Evolutionary conservation across 2,329 filamentous ascomycete species (phyloP).

Genomic region (Trichoderma afroharzianum): DNA sequence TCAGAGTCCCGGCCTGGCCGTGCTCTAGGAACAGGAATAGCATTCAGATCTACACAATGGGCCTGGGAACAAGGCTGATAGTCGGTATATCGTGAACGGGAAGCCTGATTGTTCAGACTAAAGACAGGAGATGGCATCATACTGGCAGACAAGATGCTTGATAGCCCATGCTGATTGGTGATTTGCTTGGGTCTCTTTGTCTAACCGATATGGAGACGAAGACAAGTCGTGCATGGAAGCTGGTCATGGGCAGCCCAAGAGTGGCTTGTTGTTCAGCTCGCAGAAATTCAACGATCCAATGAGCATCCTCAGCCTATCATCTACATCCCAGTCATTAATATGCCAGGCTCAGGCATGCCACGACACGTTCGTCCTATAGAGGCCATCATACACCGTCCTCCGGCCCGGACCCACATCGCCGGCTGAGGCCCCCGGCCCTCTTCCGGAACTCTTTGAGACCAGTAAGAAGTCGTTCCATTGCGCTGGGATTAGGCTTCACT

Average conservation of each 20-base stretch:
- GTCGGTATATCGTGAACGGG: not conserved
- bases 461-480: constrained; percentile 13
- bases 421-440: constrained; percentile 10
- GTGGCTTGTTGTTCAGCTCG: not conserved
- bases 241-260: not conserved
- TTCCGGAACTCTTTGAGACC: constrained; percentile 1
- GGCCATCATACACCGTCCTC: not conserved
- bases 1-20: not conserved
- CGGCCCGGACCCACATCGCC: constrained; percentile 16
- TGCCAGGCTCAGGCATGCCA: not conserved
- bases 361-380: not conserved
- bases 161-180: not conserved
- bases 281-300: not conserved
- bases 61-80: not conserved
- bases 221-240: not conserved
- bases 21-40: not conserved
- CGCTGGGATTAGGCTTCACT: constrained; percentile 17
- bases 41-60: not conserved
- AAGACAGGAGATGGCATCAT: not conserved
- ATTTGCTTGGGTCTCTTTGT: not conserved
- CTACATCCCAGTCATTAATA: not conserved
- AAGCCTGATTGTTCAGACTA: not conserved
- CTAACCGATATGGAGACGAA: not conserved
- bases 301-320: not conserved
- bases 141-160: not conserved